Conservation (phyloP, 768 basidiomycete genomes). For the Podaxis pistillaris region DNA sequence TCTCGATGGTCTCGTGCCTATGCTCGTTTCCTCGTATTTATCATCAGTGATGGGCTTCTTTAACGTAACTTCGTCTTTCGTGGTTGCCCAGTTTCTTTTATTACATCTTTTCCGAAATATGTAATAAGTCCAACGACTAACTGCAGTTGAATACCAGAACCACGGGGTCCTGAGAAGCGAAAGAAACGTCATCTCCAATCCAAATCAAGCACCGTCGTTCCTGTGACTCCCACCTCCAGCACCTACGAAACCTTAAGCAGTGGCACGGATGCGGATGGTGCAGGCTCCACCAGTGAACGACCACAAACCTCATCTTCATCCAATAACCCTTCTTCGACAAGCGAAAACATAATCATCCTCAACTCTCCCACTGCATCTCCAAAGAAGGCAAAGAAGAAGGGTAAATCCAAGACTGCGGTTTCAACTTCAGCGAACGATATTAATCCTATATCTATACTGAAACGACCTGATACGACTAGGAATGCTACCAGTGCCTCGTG, state of each 20-base stretch:
- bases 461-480: neutral
- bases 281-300: neutral
- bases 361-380: neutral
- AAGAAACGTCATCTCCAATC: neutral
- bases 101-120: neutral
- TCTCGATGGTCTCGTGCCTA: neutral
- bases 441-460: slow-evolving; percentile 9
- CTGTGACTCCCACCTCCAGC: neutral
- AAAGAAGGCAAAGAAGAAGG: slow-evolving; percentile 2
- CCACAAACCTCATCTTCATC: neutral
- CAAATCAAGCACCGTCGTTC: slow-evolving; percentile 1
- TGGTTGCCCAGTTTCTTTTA: slow-evolving; percentile 1
- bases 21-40: neutral
- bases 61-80: neutral
- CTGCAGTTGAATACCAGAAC: slow-evolving; percentile 9
- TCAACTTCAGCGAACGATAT: neutral
- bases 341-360: neutral
- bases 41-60: neutral
- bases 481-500: neutral
- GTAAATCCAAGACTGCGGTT: neutral
- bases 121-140: slow-evolving; percentile 4
- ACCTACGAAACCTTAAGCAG: neutral
- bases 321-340: neutral
- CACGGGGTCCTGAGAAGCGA: neutral
- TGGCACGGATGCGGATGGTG: neutral